Conservation (phyloP, 2,329 filamentous ascomycete genomes). For the Beauveria caledonica region DNA sequence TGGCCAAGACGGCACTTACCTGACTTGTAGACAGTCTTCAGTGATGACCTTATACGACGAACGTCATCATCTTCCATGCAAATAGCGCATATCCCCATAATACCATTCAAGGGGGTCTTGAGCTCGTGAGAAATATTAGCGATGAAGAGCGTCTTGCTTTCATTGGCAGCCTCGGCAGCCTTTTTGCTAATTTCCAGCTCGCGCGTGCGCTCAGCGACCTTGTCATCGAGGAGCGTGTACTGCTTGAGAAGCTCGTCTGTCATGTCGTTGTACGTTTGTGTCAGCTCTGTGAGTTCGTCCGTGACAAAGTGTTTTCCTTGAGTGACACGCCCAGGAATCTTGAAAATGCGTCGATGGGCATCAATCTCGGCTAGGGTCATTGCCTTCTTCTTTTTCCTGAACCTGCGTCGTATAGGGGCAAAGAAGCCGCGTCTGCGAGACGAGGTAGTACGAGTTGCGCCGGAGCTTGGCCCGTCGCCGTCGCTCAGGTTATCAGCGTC, state of each 20-base stretch:
- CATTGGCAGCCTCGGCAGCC: constrained; percentile 87
- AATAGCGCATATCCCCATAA: constrained; percentile 87
- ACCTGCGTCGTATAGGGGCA: constrained; percentile 29
- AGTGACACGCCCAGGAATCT: constrained; percentile 75
- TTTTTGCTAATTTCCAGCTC: constrained; percentile 86
- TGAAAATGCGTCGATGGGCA: constrained; percentile 54
- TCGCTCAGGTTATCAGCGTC: constrained; percentile 26
- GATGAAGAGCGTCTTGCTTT: constrained; percentile 96
- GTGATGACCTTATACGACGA: constrained; percentile 66
- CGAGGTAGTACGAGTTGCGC: constrained; percentile 38
- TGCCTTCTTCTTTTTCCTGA: constrained; percentile 25
- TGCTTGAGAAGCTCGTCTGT: constrained; percentile 82
- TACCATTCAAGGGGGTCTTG: constrained; percentile 91
- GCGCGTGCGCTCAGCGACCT: constrained; percentile 72
- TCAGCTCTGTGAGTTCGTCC: constrained; percentile 80
- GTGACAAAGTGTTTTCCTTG: constrained; percentile 67
- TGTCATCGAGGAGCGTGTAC: constrained; percentile 75
- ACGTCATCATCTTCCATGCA: constrained; percentile 88
- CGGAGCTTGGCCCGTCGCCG: constrained; percentile 33
- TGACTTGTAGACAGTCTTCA: constrained; percentile 84
- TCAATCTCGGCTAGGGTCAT: constrained; percentile 21
- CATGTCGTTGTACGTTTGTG: constrained; percentile 86
- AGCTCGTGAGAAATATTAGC: constrained; percentile 86
- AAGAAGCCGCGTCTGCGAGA: constrained; percentile 23
- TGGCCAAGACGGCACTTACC: constrained; percentile 26